phyloP scores from a whole-genome alignment of 768 basidiomycete genomes.

The Suillus fuscotomentosus region DNA sequence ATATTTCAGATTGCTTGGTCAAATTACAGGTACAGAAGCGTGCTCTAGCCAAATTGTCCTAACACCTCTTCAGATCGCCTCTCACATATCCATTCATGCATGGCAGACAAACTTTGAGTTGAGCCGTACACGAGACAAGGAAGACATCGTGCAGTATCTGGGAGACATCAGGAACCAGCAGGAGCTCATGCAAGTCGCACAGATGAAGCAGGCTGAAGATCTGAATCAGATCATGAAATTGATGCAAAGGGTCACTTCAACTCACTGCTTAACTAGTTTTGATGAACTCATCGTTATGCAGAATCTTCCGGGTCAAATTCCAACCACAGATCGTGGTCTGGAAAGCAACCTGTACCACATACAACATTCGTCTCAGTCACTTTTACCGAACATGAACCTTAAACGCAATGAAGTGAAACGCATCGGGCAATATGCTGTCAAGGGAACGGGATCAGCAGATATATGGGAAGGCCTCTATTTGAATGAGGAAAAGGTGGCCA shows the following conservation, averaged over 20 bases:
- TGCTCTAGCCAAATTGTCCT: conserved; percentile 9
- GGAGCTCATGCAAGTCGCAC: conserved; percentile 31
- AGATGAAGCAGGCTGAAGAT: conserved; percentile 34
- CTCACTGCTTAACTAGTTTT: background rate
- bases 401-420: conserved; percentile 51
- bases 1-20: conserved; percentile 44
- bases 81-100: conserved; percentile 42
- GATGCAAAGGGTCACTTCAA: conserved; percentile 44
- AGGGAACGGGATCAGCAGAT: conserved; percentile 53
- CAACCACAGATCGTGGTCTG: conserved; percentile 39
- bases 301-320: conserved; percentile 20
- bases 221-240: conserved; percentile 44
- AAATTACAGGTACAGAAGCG: conserved; percentile 43
- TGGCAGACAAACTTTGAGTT: conserved; percentile 48
- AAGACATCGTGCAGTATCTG: conserved; percentile 41
- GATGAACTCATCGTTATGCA: conserved; percentile 17
- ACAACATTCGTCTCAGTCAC: conserved; percentile 42
- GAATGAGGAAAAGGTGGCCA: conserved; percentile 51
- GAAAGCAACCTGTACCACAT: conserved; percentile 49
- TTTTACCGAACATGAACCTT: conserved; percentile 52
- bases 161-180: conserved; percentile 43
- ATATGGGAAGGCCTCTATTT: conserved; percentile 57
- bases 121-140: conserved; percentile 41
- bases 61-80: conserved; percentile 35
- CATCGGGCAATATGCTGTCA: conserved; percentile 47